Evolutionary conservation across 2,329 filamentous ascomycete species (phyloP), one percentile per base, ranked within the genome.

Genomic region (Blumeriella jaapii): DNA sequence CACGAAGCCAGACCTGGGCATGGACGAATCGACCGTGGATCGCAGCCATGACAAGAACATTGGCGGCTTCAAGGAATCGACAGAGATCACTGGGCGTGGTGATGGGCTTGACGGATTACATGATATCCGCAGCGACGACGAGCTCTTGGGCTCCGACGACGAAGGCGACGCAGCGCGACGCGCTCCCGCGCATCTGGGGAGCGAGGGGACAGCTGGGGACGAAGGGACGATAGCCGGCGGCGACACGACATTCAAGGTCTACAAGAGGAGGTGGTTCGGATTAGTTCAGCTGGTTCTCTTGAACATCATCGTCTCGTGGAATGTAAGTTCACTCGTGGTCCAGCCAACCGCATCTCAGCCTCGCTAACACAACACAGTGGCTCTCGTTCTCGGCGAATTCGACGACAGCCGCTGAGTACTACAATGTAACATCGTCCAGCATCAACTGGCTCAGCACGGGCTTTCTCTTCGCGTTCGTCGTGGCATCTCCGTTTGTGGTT

Each of bases 291-390:
- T 96, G 54, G 80, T 86, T 5, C 60, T 96, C 51, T 65, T 96
- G 60, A 98, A 96, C 56, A 79, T 95, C 37, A 74, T 96, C 41
- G 80, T 94, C 26, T 93, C 83, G 53, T 96, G 89, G 89, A 85
- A 93, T 71, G 84, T 91, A 69, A 68, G 84, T 77, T 29, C 16
- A 33, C 30, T 26, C 38, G 26, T 19, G 6, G 10, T 22, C 23
- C 31, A 31, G 23, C 22, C 27, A 38, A 28, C 26, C 31, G 31
- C 27, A 24, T 18, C 8, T 17, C 15, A 13, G 16, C 23, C 14
- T 24, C 41, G 33, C 40, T 43, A 12, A 34, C 26, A 22, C 7
- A 10, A 14, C 27, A n/a, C 47, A 86, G 83, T 96, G 89, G 89
- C 72, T 96, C 49, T 91, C 86, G 5, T 95, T 86, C 59, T 81